These are phyloP conservation scores for Cenococcum geophilum DNA, from an alignment of 495 filamentous ascomycete genomes.

Conservation along the genomic window DNA sequence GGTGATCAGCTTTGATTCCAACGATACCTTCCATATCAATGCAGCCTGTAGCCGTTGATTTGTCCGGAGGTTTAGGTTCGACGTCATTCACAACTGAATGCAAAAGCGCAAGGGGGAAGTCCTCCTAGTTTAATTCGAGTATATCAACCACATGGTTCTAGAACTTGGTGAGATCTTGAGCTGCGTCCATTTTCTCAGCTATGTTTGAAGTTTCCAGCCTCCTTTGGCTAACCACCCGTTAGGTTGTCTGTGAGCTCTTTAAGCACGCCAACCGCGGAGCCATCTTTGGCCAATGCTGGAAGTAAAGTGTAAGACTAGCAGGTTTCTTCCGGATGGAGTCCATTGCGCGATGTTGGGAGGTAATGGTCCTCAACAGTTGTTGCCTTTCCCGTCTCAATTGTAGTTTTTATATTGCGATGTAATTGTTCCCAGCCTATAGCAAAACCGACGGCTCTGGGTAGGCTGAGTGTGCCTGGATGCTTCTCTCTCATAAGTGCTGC, in stretches of 20 bases:
- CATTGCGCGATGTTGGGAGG: constrained; percentile 8
- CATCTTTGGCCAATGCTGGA: constrained; percentile 10
- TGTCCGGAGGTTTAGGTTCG: neutral
- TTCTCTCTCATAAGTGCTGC: constrained; percentile 1
- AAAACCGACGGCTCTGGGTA: constrained; percentile 3
- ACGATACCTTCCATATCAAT: constrained; percentile 14
- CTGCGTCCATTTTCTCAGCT: constrained; percentile 11
- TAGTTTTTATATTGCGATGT: constrained; percentile 1
- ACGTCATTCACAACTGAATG: constrained; percentile 9
- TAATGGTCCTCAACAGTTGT: constrained; percentile 7
- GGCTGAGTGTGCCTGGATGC: constrained; percentile 10
- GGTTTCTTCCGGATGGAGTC: constrained; percentile 13
- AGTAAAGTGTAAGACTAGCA: constrained; percentile 17
- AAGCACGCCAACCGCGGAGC: constrained; percentile 4
- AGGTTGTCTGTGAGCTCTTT: constrained; percentile 11
- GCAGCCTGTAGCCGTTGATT: neutral
- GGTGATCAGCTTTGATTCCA: constrained; percentile 8
- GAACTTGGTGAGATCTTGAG: constrained; percentile 12
- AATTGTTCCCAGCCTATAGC: constrained; percentile 7
- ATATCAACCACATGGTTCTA: constrained; percentile 11
- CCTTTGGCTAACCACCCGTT: constrained; percentile 7
- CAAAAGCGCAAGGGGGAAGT: constrained; percentile 20
- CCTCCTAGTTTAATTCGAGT: constrained; percentile 12
- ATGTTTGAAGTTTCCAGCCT: constrained; percentile 4
- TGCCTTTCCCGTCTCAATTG: neutral